These are phyloP conservation scores for Letharia lupina DNA, from an alignment of 495 filamentous ascomycete genomes.

Conservation along the genomic window DNA sequence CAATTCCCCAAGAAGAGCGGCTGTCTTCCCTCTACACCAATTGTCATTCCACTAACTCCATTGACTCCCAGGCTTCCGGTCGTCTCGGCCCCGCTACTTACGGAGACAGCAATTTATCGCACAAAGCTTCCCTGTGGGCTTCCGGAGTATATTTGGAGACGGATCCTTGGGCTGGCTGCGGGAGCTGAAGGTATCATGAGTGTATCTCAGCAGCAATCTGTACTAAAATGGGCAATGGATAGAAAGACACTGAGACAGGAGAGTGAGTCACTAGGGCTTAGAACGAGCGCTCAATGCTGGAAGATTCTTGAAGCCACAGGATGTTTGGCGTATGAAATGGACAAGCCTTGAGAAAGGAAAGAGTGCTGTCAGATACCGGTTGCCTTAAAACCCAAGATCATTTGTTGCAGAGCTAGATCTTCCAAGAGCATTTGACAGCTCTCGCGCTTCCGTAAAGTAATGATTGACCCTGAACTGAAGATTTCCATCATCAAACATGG, in stretches of 20 bases:
- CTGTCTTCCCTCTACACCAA: constrained; percentile 6
- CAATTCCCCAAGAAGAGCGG: constrained; percentile 14
- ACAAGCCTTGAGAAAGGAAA: neutral
- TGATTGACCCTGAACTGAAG: neutral
- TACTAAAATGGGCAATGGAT: constrained; percentile 28
- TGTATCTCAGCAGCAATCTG: constrained; percentile 29
- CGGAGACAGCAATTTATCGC: constrained; percentile 10
- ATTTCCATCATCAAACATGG: neutral
- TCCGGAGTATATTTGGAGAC: constrained; percentile 29
- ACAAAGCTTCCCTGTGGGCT: constrained; percentile 25
- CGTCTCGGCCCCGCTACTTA: neutral
- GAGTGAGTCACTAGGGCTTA: constrained; percentile 27
- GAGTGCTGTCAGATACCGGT: neutral
- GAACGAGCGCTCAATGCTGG: constrained; percentile 30
- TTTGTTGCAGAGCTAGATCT: neutral
- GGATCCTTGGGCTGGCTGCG: constrained; percentile 31
- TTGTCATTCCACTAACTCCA: neutral
- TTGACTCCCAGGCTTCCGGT: neutral
- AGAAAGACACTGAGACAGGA: constrained; percentile 28
- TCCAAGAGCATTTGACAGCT: neutral
- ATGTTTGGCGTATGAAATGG: constrained; percentile 32
- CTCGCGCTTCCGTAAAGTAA: neutral
- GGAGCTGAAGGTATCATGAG: constrained; percentile 32
- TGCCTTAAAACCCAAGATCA: neutral
- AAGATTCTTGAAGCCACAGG: constrained; percentile 30